These are phyloP conservation scores for Rhazya stricta DNA, from an alignment of 257 asterid genomes.

Conservation along the genomic window DNA sequence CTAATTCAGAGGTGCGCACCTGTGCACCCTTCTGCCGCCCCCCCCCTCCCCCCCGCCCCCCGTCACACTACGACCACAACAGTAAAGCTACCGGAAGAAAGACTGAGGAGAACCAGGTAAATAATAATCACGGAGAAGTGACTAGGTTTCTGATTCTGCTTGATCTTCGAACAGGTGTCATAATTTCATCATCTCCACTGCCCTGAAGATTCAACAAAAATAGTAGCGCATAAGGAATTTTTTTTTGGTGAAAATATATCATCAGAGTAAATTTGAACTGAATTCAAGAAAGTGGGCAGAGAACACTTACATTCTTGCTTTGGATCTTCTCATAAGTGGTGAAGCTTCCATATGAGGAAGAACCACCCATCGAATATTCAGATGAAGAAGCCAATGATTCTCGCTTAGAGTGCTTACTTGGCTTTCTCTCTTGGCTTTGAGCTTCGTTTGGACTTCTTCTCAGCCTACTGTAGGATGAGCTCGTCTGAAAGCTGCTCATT, in stretches of 20 bases:
- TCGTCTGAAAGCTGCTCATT: conserved; percentile 64
- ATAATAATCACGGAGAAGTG: conserved; percentile 35
- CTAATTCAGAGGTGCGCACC: not conserved
- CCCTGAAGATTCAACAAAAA: conserved; percentile 36
- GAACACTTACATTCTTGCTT: conserved; percentile 53
- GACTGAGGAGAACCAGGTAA: no score
- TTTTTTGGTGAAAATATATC: no score
- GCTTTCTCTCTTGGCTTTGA: conserved; percentile 42
- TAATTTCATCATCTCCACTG: conserved; percentile 57
- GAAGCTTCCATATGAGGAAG: conserved; percentile 92
- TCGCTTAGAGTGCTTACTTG: conserved; percentile 33
- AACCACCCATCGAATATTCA: conserved; percentile 34
- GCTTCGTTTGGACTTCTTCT: conserved; percentile 36
- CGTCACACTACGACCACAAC: no score
- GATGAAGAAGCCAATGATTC: conserved; percentile 67
- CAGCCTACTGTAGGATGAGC: conserved; percentile 27
- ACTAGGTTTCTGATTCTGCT: conserved; percentile 69
- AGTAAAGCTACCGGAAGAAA: not conserved
- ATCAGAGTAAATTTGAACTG: not conserved
- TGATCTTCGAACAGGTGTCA: conserved; percentile 92
- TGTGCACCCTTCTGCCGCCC: conserved; percentile 4
- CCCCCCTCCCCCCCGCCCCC: no score
- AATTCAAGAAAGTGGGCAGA: not conserved
- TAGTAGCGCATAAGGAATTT: no score
- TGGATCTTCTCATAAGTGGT: conserved; percentile 79